Percentiles rank a stretch among this genome's conserved stretches.
phyloP scores from a whole-genome alignment of 1,284 basidiomycete genomes.

The Leccinum fallax region DNA sequence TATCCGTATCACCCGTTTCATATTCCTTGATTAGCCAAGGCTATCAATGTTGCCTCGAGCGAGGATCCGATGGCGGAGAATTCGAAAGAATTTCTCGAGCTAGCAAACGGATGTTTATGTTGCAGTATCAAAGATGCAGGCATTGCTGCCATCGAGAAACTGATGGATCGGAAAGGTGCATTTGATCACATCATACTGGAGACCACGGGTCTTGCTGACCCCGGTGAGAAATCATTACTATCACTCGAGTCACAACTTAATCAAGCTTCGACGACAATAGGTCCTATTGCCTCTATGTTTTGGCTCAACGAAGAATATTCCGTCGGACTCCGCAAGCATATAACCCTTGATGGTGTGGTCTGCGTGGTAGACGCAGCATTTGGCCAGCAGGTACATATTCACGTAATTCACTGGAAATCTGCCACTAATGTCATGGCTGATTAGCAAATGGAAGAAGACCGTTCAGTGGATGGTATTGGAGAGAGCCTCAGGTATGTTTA shows the following conservation, averaged over 20 bases:
- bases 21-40: constrained; percentile 51
- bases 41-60: constrained; percentile 75
- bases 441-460: constrained; percentile 84
- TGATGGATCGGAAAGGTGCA: constrained; percentile 78
- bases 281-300: constrained; percentile 85
- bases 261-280: constrained; percentile 28
- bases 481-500: constrained; percentile 69
- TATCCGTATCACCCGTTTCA: constrained; percentile 31
- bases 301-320: constrained; percentile 93
- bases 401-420: constrained; percentile 2
- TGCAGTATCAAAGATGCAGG: constrained; percentile 94
- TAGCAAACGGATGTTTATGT: constrained; percentile 93
- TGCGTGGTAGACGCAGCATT: constrained; percentile 91
- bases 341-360: constrained; percentile 85
- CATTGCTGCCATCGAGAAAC: constrained; percentile 86
- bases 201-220: constrained; percentile 92
- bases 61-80: constrained; percentile 62
- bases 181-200: constrained; percentile 95
- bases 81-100: constrained; percentile 81
- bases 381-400: constrained; percentile 63
- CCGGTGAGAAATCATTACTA: constrained; percentile 50
- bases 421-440: constrained; percentile 9
- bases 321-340: constrained; percentile 66
- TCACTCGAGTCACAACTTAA: neutral
- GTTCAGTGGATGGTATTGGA: constrained; percentile 64